Base-by-base conservation (phyloP, 2,329 filamentous ascomycete species). In the Mycosphaerella sp. region DNA sequence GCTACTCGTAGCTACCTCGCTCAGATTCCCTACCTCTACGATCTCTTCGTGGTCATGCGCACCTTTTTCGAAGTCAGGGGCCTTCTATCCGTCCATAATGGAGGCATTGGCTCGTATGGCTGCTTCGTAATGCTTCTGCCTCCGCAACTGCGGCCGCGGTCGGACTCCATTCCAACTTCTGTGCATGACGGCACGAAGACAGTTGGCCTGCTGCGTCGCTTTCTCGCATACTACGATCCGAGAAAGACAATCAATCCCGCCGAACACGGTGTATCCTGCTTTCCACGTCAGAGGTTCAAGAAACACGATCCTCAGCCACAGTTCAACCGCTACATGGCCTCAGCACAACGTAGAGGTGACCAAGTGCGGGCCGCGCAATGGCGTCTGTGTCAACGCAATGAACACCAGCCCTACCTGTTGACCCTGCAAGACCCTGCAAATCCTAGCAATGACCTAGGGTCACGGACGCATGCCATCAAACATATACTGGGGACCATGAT, bases 381-480 rank as follows among this genome's bases (percentile, higher is more conserved):
- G 44, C 66, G 67, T 12, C 72, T 76, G 23, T 65, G 69, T 10
- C 68, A 63, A 34, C 59, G 63, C 21, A 70, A 55, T 57, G 62
- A 54, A 63, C 61, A 39, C 61, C 72, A 66, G 58, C 70, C 59
- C 10, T 70, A 72, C 51, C 68, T 79, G 47, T 70, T 84, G 47
- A 78, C 72, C 55, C 69, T 85, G 11, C 80, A 82, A 66, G 81
- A 85, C 60, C 82, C 82, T 0, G 78, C 79, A 6, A 75, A 83
- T 62, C 72, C 74, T 17, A 72, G 73, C 62, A 82, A 82, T 63
- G 78, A 85, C 62, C 71, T 84, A 1, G 81, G 81, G 34, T 68
- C 70, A 42, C 74, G 74, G 50, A 73, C 69, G 43, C 68, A 73
- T 51, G 72, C 72, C 11, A 78, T 80, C 56, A 73, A 73, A 54